Conservation (phyloP, 1,284 basidiomycete genomes). For the Cystobasidium slooffiae region DNA sequence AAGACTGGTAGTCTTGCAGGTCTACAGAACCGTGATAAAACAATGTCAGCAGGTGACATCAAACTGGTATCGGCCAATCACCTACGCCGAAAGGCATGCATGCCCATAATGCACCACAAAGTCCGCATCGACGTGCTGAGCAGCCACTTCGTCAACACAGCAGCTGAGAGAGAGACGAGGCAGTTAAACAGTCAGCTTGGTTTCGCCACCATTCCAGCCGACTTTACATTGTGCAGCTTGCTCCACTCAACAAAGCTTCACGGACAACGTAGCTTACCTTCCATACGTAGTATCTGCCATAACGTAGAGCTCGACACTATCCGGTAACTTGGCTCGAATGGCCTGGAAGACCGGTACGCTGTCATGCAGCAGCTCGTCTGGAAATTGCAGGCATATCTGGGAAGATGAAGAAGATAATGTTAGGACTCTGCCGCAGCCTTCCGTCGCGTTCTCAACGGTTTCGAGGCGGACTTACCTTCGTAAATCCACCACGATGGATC, state of each 20-base stretch:
- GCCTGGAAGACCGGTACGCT: slow-evolving; percentile 83
- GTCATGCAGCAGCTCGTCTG: slow-evolving; percentile 86
- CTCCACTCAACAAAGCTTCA: background rate
- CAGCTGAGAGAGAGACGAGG: slow-evolving; percentile 65
- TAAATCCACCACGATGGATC: slow-evolving; percentile 57
- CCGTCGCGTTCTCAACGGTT: background rate
- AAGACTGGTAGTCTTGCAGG: slow-evolving; percentile 79
- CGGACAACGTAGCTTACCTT: slow-evolving; percentile 64
- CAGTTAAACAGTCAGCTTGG: slow-evolving; percentile 10
- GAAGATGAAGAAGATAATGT: background rate
- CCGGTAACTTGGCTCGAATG: slow-evolving; percentile 66
- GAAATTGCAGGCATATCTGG: slow-evolving; percentile 91
- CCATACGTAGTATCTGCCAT: slow-evolving; percentile 97
- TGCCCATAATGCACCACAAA: slow-evolving; percentile 94
- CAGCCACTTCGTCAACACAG: slow-evolving; percentile 95
- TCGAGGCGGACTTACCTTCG: slow-evolving; percentile 52
- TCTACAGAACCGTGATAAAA: slow-evolving; percentile 57
- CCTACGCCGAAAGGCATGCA: slow-evolving; percentile 88
- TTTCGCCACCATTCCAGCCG: background rate
- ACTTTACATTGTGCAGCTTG: too few species aligned
- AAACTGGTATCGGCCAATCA: slow-evolving; percentile 37
- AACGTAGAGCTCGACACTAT: slow-evolving; percentile 74
- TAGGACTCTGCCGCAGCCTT: background rate
- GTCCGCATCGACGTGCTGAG: slow-evolving; percentile 91
- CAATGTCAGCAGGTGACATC: slow-evolving; percentile 33